Evolutionary conservation across 495 filamentous ascomycete species (phyloP), one percentile per base, ranked within the genome.

Genomic region (Xylaria castorea): DNA sequence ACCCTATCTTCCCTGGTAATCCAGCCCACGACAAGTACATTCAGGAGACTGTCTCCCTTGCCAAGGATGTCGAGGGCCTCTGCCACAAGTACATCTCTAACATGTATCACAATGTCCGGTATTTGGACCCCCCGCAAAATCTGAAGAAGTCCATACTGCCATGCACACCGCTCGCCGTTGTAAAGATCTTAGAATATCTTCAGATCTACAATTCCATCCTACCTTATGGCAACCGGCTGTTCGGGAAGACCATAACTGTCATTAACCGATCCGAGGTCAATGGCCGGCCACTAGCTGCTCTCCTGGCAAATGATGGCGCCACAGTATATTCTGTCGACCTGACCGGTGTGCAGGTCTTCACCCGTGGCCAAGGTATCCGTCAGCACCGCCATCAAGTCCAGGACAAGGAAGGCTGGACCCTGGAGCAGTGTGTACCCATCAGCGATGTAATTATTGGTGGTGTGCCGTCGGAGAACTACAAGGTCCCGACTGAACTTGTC

Each of bases 71-170:
- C 70, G 96, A 99, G 77, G 96, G 96, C 30, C 91, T 99, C 66
- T 94, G 91, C 75, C 95, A 98, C 80, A 91, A 88, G 71, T 96
- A 98, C 83, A 91, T 98, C 77, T 96, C 95, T 89, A 99, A 99
- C 87, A 97, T 99, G 94, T 99, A 98, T 85, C 92, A 98, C 85
- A 99, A 99, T 83, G 89, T 96, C 77, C 93, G 96, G 63, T 98
- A 94, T 85, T 87, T 99, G 44, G 96, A 99, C 84, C 83, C 87
- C 16, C 89, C 90, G 25, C 77, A 83, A 38, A 92, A 94, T 80
- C 84, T 83, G 57, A 92, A 93, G 81, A 99, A 99, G 81, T 95
- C 90, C 65, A 92, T 99, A 57, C 86, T 99, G 27, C 96, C 96
- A 18, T 99, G 96, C 86, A 99, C 96, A 1, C 96, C 96, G 27